Evolutionary conservation across 495 filamentous ascomycete species (phyloP), one percentile per base, ranked within the genome.

Genomic region (Hyphodiscus hymeniophilus): DNA sequence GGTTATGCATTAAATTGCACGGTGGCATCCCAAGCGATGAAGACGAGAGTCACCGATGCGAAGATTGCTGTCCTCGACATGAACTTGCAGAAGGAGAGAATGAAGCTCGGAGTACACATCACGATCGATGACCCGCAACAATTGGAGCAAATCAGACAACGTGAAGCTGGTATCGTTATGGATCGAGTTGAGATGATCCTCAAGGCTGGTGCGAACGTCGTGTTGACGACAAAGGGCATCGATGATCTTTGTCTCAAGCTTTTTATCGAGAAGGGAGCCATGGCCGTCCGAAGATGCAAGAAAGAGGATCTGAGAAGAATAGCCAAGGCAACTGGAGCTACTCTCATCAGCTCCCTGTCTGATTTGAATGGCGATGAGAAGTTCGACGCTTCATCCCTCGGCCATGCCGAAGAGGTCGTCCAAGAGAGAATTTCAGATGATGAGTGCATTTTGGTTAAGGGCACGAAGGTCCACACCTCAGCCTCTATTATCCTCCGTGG

Each of bases 1-100:
- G 92, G 92, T 31, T 99, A 99, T 63, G 92, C 92, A 52, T 67
- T 99, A 54, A 99, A 99, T 75, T 99, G 92, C 72, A 99, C 92
- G 20, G 92, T 99, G 49, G 92, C 92, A 45, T 95, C 89, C 34
- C 92, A 99, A 66, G 90, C 90, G 33, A 99, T 99, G 94, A 88
- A 79, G 58, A 99, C 94, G 21, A 81, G 89, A 52, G 73, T 97
- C 58, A 79, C 77, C 40, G 89, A 96, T 67, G 92, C 94, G 54
- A 96, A 94, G 71, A 97, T 99, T 64, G 92, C 92, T 35, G 86
- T 87, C 62, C 71, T 99, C 39, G 92, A 99, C 62, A 97, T 99
- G 72, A 99, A 99, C 67, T 66, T 99, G 54, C 91, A 96, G 63
- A 99, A 97, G 69, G 89, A 95, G 70, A 77, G 92, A 52, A 97